phyloP scores from a whole-genome alignment of 805 yeast species.

The Teunomyces lycoperdinae region DNA sequence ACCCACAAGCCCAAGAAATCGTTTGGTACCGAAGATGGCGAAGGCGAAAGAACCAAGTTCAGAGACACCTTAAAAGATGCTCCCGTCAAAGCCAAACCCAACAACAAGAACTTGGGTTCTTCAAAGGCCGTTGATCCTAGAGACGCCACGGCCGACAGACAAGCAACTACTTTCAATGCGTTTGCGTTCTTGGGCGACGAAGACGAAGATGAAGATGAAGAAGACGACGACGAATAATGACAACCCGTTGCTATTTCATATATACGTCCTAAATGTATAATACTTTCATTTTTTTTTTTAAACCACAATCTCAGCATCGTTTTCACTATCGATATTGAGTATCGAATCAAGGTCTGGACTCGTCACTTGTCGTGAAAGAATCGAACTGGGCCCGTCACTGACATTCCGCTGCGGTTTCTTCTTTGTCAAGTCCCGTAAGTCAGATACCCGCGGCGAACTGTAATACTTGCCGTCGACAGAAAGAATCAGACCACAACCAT shows the following conservation, averaged over 20 bases:
- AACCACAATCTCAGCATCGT: slow-evolving; percentile 27
- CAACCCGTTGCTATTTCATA: background rate
- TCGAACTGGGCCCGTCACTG: slow-evolving; percentile 20
- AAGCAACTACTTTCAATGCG: slow-evolving; percentile 68
- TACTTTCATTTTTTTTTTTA: slow-evolving; percentile 6
- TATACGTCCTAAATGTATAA: slow-evolving; percentile 1
- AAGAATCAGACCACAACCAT: slow-evolving; percentile 15
- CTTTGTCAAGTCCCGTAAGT: slow-evolving; percentile 25
- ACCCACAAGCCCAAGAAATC: slow-evolving; percentile 40
- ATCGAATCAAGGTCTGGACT: slow-evolving; percentile 34
- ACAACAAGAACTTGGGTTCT: slow-evolving; percentile 70
- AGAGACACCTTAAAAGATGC: slow-evolving; percentile 47
- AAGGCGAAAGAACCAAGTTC: slow-evolving; percentile 45
- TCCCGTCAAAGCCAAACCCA: slow-evolving; percentile 58
- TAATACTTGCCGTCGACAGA: slow-evolving; percentile 10
- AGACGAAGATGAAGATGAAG: slow-evolving; percentile 36
- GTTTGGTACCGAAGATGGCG: slow-evolving; percentile 48
- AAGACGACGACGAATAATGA: slow-evolving; percentile 6
- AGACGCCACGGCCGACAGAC: slow-evolving; percentile 68
- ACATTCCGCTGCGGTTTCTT: slow-evolving; percentile 1
- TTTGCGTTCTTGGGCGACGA: slow-evolving; percentile 74
- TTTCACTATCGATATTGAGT: slow-evolving; percentile 34
- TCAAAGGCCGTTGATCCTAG: slow-evolving; percentile 72
- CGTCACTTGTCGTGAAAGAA: slow-evolving; percentile 30
- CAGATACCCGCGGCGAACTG: slow-evolving; percentile 33